Conservation (phyloP, 2,329 filamentous ascomycete genomes). For the Zasmidium angulare region DNA sequence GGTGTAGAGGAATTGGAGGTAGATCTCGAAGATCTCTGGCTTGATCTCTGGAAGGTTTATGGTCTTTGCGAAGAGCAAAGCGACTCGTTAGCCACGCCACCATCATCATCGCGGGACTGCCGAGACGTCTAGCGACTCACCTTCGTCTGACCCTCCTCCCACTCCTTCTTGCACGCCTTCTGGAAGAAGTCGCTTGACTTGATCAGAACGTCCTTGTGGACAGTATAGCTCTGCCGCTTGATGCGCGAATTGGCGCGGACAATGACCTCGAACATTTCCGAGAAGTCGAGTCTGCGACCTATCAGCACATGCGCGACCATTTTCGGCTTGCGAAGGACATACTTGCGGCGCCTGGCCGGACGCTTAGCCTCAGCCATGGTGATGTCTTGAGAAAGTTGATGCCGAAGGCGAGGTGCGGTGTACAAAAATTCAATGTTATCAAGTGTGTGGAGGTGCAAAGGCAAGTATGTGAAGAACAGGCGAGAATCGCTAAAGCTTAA, state of each 20-base stretch:
- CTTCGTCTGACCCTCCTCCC: constrained; percentile 10
- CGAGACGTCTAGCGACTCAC: background rate
- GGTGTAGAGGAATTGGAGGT: constrained; percentile 22
- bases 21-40: constrained; percentile 14
- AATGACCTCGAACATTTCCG: background rate
- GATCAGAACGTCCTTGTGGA: background rate
- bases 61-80: background rate
- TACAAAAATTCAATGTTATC: no score
- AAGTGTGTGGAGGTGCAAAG: no score
- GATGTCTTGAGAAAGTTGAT: no score
- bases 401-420: no score
- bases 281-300: background rate
- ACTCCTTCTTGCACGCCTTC: constrained; percentile 10
- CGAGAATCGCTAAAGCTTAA: no score
- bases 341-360: constrained; percentile 9
- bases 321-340: background rate
- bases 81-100: background rate
- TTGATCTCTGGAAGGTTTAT: constrained; percentile 11
- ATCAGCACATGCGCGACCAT: no score
- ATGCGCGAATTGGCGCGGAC: background rate
- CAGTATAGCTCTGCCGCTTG: background rate
- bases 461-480: no score
- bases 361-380: no score
- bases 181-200: constrained; percentile 17
- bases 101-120: background rate